Evolutionary conservation across 495 filamentous ascomycete species (phyloP), one percentile per base, ranked within the genome.

Genomic region (Hypoxylon fuscum): DNA sequence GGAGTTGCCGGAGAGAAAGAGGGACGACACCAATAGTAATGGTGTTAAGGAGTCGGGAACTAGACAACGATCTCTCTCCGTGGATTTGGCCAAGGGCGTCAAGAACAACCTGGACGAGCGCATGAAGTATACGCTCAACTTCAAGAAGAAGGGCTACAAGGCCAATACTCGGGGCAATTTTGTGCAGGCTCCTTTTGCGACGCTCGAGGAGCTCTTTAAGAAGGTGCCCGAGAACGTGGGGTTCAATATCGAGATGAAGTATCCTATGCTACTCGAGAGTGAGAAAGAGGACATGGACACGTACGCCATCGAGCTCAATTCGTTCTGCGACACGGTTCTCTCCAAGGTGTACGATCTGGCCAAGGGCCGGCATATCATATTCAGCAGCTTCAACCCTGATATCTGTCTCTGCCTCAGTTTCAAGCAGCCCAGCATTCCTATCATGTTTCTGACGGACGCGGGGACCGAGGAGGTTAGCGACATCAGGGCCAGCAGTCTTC

Each of bases 211-310:
- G 62, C 86, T 97, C 69, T 96, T 99, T 74, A 85, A 82, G 66
- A 88, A 92, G 71, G 77, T 99, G 0, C 92, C 92, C 1, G 81
- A 88, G 35, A 81, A 78, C 9, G 86, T 96, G 25, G 92, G 95
- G 9, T 98, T 99, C 82, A 98, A 99, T 72, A 96, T 99, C 62
- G 96, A 99, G 79, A 88, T 99, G 81, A 99, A 98, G 72, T 99
- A 99, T 73, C 96, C 96, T 17, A 97, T 97, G 92, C 85, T 98
- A 43, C 87, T 90, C 68, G 96, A 99, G 79, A 88, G 82, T 66
- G 92, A 96, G 72, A 90, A 95, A 72, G 88, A 96, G 60, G 93
- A 96, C 63, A 98, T 99, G 96, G 96, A 98, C 70, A 90, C 91
- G 7, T 97, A 95, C 71, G 94, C 92, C 5, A 90, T 99, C 41